Percentiles rank a stretch among this genome's conserved stretches.
Conservation (phyloP, 306 rosid genomes). For the Lathyrus oleraceus region DNA sequence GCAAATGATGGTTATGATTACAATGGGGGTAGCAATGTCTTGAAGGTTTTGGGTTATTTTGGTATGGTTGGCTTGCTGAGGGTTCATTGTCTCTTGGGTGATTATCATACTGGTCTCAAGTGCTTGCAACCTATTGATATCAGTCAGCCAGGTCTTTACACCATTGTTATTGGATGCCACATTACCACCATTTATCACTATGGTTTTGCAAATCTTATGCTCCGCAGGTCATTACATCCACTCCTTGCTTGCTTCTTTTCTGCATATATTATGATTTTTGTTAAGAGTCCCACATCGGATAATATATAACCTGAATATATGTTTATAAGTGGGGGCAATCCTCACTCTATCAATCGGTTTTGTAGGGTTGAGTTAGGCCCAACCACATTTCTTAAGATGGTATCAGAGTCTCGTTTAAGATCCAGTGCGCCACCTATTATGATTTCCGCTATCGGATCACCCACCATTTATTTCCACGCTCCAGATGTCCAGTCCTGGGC, state of each 20-base stretch:
- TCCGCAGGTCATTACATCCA: constrained; percentile 59
- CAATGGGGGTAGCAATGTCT: constrained; percentile 87
- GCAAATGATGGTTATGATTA: constrained; percentile 91
- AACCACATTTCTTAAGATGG: too few species aligned
- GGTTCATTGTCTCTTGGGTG: constrained; percentile 96
- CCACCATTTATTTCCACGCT: too few species aligned
- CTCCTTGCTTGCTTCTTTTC: neutral
- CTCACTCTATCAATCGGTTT: too few species aligned
- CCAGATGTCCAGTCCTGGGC: too few species aligned
- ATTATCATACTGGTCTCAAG: constrained; percentile 89
- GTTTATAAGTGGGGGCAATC: too few species aligned
- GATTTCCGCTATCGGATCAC: too few species aligned
- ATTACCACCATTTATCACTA: constrained; percentile 88
- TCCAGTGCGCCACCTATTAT: too few species aligned
- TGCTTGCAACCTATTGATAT: constrained; percentile 82
- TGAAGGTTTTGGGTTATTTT: constrained; percentile 98
- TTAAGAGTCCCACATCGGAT: too few species aligned
- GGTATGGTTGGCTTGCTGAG: constrained; percentile 95
- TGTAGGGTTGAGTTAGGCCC: too few species aligned
- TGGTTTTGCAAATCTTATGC: constrained; percentile 96
- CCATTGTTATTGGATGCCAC: constrained; percentile 88
- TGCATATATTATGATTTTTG: constrained; percentile 1
- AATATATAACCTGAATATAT: too few species aligned
- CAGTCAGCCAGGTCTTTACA: constrained; percentile 83
- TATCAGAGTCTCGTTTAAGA: too few species aligned